A percentile compares a stretch with the other conserved stretches of the same genome.
These are phyloP conservation scores for Nitzschia sp. DNA, from an alignment of 108 stramenopile genomes.

Conservation along the genomic window DNA sequence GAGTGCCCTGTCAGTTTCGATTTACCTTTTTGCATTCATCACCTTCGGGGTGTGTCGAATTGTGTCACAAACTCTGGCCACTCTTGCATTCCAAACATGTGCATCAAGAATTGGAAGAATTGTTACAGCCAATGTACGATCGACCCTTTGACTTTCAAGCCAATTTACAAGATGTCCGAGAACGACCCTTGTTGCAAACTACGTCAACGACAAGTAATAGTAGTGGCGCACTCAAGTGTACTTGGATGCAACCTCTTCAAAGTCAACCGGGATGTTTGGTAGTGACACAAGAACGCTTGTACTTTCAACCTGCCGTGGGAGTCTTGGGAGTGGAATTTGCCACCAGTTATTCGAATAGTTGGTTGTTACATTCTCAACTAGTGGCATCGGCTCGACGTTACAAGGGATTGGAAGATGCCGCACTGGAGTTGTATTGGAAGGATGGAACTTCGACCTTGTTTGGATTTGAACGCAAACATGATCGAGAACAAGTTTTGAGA, in stretches of 20 bases:
- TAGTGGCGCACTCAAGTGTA: constrained; percentile 34
- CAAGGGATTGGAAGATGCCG: constrained; percentile 74
- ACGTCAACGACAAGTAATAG: neutral
- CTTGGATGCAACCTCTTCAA: constrained; percentile 58
- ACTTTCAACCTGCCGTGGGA: constrained; percentile 69
- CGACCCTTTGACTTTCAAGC: constrained; percentile 60
- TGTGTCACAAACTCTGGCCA: constrained; percentile 49
- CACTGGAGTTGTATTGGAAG: constrained; percentile 77
- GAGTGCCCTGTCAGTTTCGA: constrained; percentile 47
- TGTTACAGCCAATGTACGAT: constrained; percentile 63
- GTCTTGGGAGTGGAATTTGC: constrained; percentile 29
- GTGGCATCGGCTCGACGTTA: constrained; percentile 74
- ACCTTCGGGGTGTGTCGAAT: constrained; percentile 44
- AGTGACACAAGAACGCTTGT: constrained; percentile 64
- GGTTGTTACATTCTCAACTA: constrained; percentile 53
- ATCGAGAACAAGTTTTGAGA: constrained; percentile 75
- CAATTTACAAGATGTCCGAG: constrained; percentile 67
- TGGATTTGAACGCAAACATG: constrained; percentile 62
- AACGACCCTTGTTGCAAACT: constrained; percentile 46
- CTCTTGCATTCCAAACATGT: constrained; percentile 33
- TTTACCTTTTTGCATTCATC: constrained; percentile 80
- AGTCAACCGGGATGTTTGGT: constrained; percentile 57
- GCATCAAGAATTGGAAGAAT: constrained; percentile 44
- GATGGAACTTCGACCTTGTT: constrained; percentile 61
- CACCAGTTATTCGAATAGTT: constrained; percentile 33